Percentiles rank a stretch among this genome's conserved stretches.
These are phyloP conservation scores for Penicillium arizonense DNA, from an alignment of 495 filamentous ascomycete genomes.

Conservation along the genomic window DNA sequence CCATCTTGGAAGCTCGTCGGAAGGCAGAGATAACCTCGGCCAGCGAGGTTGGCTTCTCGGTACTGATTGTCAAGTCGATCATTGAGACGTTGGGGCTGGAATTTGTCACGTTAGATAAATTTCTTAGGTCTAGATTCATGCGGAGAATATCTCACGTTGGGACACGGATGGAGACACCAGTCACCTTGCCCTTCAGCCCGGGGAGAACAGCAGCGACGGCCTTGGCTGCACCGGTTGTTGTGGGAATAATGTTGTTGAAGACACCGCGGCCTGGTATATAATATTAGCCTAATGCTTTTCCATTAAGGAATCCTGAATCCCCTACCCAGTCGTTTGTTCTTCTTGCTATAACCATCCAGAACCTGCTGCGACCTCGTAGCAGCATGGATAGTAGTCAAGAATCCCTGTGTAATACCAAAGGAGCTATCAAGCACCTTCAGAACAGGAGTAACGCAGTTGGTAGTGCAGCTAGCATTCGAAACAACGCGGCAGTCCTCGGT, in stretches of 20 bases:
- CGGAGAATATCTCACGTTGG: constrained; percentile 25
- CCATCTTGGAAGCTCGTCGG: constrained; percentile 26
- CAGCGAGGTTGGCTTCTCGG: constrained; percentile 29
- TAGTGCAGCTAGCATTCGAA: constrained; percentile 37
- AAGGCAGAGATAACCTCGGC: constrained; percentile 32
- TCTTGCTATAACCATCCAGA: constrained; percentile 40
- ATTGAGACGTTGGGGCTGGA: constrained; percentile 36
- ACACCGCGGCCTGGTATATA: constrained; percentile 26
- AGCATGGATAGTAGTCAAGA: constrained; percentile 35
- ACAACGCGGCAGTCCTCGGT: constrained; percentile 27
- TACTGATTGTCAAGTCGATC: constrained; percentile 37
- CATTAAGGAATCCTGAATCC: neutral
- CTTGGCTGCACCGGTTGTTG: constrained; percentile 34
- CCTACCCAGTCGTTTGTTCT: constrained; percentile 34
- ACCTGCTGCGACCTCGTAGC: constrained; percentile 37
- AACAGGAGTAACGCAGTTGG: constrained; percentile 36
- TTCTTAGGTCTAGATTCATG: neutral
- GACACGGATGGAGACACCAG: constrained; percentile 34
- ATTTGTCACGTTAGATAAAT: neutral
- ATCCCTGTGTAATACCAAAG: constrained; percentile 32
- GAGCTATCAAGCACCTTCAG: constrained; percentile 31
- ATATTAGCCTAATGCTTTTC: neutral
- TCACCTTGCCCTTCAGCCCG: constrained; percentile 32
- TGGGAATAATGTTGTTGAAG: constrained; percentile 38
- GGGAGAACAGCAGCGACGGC: constrained; percentile 33